phyloP scores from a whole-genome alignment of 148 eudicot species.

The Beta vulgaris region DNA sequence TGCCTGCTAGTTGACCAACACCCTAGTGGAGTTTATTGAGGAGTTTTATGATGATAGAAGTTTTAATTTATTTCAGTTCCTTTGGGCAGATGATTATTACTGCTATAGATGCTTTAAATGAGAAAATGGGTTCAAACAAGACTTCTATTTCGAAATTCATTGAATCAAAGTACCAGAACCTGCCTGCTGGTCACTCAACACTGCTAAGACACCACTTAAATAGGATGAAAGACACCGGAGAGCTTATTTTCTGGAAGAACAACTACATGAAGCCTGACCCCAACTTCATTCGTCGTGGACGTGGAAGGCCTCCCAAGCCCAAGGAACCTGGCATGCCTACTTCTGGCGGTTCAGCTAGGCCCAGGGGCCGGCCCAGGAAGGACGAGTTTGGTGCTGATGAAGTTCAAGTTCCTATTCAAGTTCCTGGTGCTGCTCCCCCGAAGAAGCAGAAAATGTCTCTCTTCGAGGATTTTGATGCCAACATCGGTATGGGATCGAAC shows the following conservation, averaged over 20 bases:
- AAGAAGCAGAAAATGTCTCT: slow-evolving; percentile 27
- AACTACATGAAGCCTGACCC: slow-evolving; percentile 49
- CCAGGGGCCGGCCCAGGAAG: slow-evolving; percentile 37
- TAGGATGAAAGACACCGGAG: slow-evolving; percentile 43
- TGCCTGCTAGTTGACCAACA: not conserved
- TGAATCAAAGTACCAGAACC: slow-evolving; percentile 38
- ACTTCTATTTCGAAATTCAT: slow-evolving; percentile 44
- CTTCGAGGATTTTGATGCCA: not conserved
- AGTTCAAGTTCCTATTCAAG: not conserved
- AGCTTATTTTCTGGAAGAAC: slow-evolving; percentile 49
- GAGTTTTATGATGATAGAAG: not conserved
- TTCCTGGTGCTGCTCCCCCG: slow-evolving; percentile 11
- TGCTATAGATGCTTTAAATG: slow-evolving; percentile 39
- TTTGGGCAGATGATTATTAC: slow-evolving; percentile 41
- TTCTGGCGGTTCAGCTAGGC: slow-evolving; percentile 16
- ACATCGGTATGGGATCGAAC: not conserved
- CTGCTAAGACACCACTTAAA: slow-evolving; percentile 42
- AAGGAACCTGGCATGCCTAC: slow-evolving; percentile 29
- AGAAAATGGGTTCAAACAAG: slow-evolving; percentile 45
- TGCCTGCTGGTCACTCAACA: slow-evolving; percentile 42
- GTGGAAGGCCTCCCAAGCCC: slow-evolving; percentile 48
- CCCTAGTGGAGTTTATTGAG: not conserved
- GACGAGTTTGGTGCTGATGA: slow-evolving; percentile 25
- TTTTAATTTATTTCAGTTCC: slow-evolving; percentile 4
- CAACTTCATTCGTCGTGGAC: slow-evolving; percentile 43